Evolutionary conservation across 257 asterid species (phyloP), one percentile per base, ranked within the genome.

Genomic region (Scutellaria barbata): DNA sequence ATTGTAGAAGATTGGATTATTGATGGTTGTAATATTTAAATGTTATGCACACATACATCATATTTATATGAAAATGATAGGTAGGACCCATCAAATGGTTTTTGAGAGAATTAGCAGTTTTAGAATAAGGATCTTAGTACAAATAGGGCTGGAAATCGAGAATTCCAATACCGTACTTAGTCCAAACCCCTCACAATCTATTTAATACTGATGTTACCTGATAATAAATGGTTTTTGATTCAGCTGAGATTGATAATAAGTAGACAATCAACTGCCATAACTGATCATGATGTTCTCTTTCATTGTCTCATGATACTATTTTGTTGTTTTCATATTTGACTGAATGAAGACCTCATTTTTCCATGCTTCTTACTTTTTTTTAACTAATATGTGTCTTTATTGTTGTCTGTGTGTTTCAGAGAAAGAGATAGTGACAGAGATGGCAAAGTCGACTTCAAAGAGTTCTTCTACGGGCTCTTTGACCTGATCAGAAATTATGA

Each of bases 391-490:
- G 18, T 45, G 59, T 54, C 56, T 73, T 61, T 3, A 52, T 46
- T 55, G 3, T 30, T 18, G 16, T 58, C 18, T 66, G 56, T 52
- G 30, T 6, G 47, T 61, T 72, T 76, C 87, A 91, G 99, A 82
- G 99, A 94, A 83, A 81, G 96, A 78, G 99, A 94, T 82, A 77
- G 76, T 41, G 90, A 94, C 76, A 88, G 25, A 82, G 97, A 94
- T 80, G 90, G 89, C 22, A 87, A 85, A 74, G 74, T 94, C 64
- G 84, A 76, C 84, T 91, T 91, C 90, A 81, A 83, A 48, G 99
- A 94, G 83, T 91, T 94, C 81, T 94, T 89, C 84, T 96, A 88
- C 1, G 96, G 97, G 66, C 89, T 91, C 68, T 94, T 82, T 81
- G 96, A 94, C 87, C 65, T 85, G 77, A 83, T 91, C 48, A 88